Evolutionary conservation across 2,329 filamentous ascomycete genomes (phyloP), one percentile per base, ranked within the genome.

Genomic region (Scedosporium apiospermum): DNA sequence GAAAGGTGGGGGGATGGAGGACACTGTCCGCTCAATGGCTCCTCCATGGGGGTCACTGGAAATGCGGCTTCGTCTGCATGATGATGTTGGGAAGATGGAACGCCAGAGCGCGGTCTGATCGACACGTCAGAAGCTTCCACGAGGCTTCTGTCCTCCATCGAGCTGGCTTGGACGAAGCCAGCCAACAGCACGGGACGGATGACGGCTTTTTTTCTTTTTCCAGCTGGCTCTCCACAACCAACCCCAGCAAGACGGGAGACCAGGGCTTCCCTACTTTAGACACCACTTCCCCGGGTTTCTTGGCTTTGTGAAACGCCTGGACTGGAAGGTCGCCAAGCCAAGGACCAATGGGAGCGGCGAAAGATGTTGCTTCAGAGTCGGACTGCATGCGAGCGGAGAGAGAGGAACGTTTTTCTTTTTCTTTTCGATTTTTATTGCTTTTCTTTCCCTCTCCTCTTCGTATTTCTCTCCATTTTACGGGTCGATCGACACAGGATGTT

Each of bases 121-220:
- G 55, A 58, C 55, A 27, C 55, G n/a, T 58, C 55, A 41, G 34
- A 58, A 58, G 55, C 55, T 58, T 58, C 55, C 55, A 58, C 26
- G 27, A 58, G 55, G 55, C 55, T 58, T 55, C 51, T 9, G 18
- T 14, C 51, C 10, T 21, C 49, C 27, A 6, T 26, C 23, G n/a
- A 27, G 18, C 6, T 18, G 18, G 18, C 51, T 23, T 23, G 18
- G 51, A 21, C 21, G 23, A 14, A 23, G 12, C 16, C 51, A 27
- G 12, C 12, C 18, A 27, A 55, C 51, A 38, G 34, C 34, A 38
- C 34, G 10, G 34, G 34, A 12, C 10, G 34, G 34, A 38, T 12
- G 34, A 38, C 34, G 34, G 34, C 34, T 38, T 38, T 38, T 38
- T 38, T 38, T 4, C 34, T 38, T 38, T 34, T 38, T 14, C 34